Evolutionary conservation across 2,329 filamentous ascomycete species (phyloP).

Genomic region (Sphaerulina vaccinii): DNA sequence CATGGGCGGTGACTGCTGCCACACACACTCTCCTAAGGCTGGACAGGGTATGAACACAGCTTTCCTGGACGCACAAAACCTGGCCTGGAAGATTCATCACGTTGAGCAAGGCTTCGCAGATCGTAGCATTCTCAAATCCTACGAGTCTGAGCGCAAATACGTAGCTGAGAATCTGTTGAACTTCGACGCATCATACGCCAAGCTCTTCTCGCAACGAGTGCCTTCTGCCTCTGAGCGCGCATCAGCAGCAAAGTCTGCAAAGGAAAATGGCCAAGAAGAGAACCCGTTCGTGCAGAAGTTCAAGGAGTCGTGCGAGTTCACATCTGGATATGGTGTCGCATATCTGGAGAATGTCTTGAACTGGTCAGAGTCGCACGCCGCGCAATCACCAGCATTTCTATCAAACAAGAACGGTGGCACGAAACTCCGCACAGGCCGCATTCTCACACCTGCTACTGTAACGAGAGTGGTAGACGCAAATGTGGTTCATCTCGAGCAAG

Average conservation of each 20-base stretch:
- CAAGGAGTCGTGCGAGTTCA: constrained; percentile 89
- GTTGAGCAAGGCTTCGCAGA: constrained; percentile 80
- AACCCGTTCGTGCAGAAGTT: constrained; percentile 87
- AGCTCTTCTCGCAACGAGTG: constrained; percentile 78
- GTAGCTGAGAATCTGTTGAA: constrained; percentile 80
- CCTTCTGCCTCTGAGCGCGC: constrained; percentile 72
- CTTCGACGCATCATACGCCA: constrained; percentile 87
- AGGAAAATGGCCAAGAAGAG: constrained; percentile 48
- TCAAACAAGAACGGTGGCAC: constrained; percentile 54
- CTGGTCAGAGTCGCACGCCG: constrained; percentile 73
- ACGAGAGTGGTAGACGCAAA: constrained; percentile 87
- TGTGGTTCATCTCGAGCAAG: constrained; percentile 84
- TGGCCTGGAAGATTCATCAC: constrained; percentile 94
- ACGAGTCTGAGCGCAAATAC: constrained; percentile 80
- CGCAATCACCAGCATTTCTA: constrained; percentile 68
- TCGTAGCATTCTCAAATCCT: constrained; percentile 74
- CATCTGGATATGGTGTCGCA: constrained; percentile 84
- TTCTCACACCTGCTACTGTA: constrained; percentile 75
- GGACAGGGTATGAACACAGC: constrained; percentile 65
- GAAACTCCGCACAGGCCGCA: constrained; percentile 69
- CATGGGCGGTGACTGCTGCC: constrained; percentile 65
- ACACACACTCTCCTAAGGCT: constrained; percentile 63
- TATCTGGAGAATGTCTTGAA: constrained; percentile 82
- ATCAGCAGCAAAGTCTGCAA: constrained; percentile 58
- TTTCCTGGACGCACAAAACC: constrained; percentile 69